Percentiles rank a stretch among this genome's conserved stretches.
phyloP scores from a whole-genome alignment of 805 yeast genomes.

The Nakazawaea molendinolei region DNA sequence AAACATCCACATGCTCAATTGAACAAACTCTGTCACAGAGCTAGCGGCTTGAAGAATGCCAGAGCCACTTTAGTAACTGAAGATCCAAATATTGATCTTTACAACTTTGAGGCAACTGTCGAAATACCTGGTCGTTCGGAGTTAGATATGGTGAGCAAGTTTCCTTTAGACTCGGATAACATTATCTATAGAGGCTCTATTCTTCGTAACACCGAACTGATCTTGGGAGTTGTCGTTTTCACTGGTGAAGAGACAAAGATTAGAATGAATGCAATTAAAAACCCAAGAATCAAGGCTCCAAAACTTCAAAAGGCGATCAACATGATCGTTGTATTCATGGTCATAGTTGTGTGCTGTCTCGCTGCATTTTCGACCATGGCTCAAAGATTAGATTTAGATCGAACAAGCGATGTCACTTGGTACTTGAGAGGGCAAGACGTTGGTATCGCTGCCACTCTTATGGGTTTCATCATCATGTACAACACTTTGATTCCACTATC shows the following conservation, averaged over 20 bases:
- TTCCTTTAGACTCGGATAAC: conserved; percentile 73
- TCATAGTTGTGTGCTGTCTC: conserved; percentile 63
- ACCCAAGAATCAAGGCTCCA: conserved; percentile 91
- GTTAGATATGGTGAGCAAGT: conserved; percentile 26
- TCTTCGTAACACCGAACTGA: conserved; percentile 71
- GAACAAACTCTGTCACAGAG: conserved; percentile 42
- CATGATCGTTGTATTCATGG: conserved; percentile 82
- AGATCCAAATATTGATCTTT: conserved; percentile 88
- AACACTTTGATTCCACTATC: conserved; percentile 94
- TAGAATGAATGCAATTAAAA: conserved; percentile 87
- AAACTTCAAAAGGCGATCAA: conserved; percentile 81
- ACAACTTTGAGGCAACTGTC: conserved; percentile 82
- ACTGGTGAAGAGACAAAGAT: conserved; percentile 96
- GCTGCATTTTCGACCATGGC: conserved; percentile 82
- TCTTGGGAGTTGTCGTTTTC: conserved; percentile 78
- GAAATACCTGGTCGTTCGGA: conserved; percentile 25
- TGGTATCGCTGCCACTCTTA: conserved; percentile 80
- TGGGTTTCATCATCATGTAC: conserved; percentile 97
- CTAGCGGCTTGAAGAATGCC: conserved; percentile 41
- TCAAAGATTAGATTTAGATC: conserved; percentile 45
- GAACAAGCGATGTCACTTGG: conserved; percentile 51
- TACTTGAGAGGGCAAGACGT: conserved; percentile 68
- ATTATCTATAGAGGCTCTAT: conserved; percentile 89
- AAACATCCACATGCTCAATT: conserved; percentile 62
- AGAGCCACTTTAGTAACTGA: conserved; percentile 61